Evolutionary conservation across 352 stramenopile species (phyloP).

Genomic region (Phytophthora parvispora): DNA sequence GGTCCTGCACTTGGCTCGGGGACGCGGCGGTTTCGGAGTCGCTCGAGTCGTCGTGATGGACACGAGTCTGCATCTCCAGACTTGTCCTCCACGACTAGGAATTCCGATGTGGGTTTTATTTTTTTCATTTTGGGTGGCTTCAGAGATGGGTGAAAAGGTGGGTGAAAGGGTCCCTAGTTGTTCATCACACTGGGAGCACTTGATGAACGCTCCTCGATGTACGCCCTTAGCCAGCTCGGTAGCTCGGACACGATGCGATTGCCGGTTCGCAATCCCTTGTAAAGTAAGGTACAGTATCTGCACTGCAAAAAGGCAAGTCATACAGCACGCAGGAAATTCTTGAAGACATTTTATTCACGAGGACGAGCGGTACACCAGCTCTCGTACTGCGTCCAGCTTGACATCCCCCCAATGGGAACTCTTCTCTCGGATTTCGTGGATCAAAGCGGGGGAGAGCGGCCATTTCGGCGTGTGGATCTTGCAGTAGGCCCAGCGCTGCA

Average conservation of each 20-base stretch:
- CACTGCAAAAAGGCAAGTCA: no score
- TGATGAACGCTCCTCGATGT: no score
- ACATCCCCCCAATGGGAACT: slow-evolving; percentile 51
- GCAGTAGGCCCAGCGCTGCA: slow-evolving; percentile 22
- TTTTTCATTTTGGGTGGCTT: not conserved
- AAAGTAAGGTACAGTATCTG: no score
- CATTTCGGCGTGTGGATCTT: slow-evolving; percentile 25
- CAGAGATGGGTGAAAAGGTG: no score
- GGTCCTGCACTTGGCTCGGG: slow-evolving; percentile 11
- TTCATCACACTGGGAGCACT: no score
- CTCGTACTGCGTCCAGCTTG: slow-evolving; percentile 38
- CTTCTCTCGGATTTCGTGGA: slow-evolving; percentile 49
- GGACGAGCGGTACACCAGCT: slow-evolving; percentile 23
- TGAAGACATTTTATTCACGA: not conserved
- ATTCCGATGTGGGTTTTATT: not conserved
- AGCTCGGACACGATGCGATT: no score
- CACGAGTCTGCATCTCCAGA: not conserved
- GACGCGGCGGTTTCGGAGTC: slow-evolving; percentile 1
- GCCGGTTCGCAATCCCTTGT: no score
- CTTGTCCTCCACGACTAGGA: not conserved
- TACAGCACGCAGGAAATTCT: no score
- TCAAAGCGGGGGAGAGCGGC: slow-evolving; percentile 23
- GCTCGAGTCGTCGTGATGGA: not conserved
- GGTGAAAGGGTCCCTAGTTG: no score
- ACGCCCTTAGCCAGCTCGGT: no score